Percentiles rank a stretch among this genome's conserved stretches.
Evolutionary conservation across 2,329 filamentous ascomycete species (phyloP).

Genomic region (Aureobasidium subglaciale): DNA sequence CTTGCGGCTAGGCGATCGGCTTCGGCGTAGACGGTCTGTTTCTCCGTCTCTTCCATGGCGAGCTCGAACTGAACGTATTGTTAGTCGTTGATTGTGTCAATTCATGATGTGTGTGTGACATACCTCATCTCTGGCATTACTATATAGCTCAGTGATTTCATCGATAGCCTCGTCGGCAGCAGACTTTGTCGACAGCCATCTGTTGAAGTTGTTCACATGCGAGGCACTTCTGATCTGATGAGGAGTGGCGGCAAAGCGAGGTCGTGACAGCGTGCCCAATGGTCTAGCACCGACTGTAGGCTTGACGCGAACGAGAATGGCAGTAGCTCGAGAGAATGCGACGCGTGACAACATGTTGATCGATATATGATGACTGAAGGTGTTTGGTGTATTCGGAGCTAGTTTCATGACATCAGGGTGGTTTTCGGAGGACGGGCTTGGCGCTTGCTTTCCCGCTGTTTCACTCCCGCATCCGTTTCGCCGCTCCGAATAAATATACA

Average conservation of each 20-base stretch:
- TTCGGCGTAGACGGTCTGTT: slow-evolving; percentile 49
- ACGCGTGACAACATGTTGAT: slow-evolving; percentile 6
- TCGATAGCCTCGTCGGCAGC: slow-evolving; percentile 34
- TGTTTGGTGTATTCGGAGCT: neutral
- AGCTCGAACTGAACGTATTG: slow-evolving; percentile 37
- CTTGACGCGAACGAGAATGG: slow-evolving; percentile 17
- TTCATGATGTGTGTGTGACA: neutral
- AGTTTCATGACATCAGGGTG: slow-evolving; percentile 11
- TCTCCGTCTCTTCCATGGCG: slow-evolving; percentile 45
- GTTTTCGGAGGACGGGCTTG: slow-evolving; percentile 1
- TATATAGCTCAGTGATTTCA: slow-evolving; percentile 35
- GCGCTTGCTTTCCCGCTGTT: too few species aligned
- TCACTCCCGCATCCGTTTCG: neutral
- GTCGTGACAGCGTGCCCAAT: slow-evolving; percentile 18
- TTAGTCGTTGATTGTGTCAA: neutral
- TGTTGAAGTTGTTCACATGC: slow-evolving; percentile 20
- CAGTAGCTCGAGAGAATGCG: slow-evolving; percentile 19
- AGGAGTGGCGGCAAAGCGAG: neutral
- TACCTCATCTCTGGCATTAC: slow-evolving; percentile 31
- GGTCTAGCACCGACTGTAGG: slow-evolving; percentile 12
- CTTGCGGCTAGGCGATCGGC: slow-evolving; percentile 47
- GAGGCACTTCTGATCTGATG: slow-evolving; percentile 20
- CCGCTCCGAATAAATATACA: neutral
- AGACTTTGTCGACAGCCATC: slow-evolving; percentile 26
- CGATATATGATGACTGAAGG: neutral